Evolutionary conservation across 176 grass and related monocot species (phyloP).

Genomic region (Puya raimondii): DNA sequence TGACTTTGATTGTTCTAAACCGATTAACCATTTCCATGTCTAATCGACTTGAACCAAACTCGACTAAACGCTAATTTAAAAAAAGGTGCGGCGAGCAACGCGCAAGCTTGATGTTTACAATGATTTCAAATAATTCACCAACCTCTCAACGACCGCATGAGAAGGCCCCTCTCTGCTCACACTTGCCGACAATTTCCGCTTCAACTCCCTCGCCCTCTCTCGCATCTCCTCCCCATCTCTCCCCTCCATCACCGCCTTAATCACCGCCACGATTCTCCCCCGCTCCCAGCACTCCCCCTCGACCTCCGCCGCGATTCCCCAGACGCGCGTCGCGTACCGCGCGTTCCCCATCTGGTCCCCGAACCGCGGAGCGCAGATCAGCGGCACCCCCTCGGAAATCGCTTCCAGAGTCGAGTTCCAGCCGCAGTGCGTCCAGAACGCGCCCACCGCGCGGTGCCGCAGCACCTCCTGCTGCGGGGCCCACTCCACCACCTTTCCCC

Average conservation of each 20-base stretch:
- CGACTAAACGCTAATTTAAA: too few species aligned
- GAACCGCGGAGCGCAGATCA: constrained; percentile 46
- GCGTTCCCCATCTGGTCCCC: constrained; percentile 50
- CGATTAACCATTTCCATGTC: too few species aligned
- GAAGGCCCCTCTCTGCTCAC: constrained; percentile 22
- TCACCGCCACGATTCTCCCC: constrained; percentile 11
- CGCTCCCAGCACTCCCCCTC: constrained; percentile 19
- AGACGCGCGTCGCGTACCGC: constrained; percentile 41
- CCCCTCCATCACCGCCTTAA: constrained; percentile 18
- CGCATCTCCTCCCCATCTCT: constrained; percentile 19
- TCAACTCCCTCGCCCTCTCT: constrained; percentile 20
- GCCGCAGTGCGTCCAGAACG: constrained; percentile 46
- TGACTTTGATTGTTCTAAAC: too few species aligned
- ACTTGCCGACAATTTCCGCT: constrained; percentile 25
- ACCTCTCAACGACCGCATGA: constrained; percentile 9
- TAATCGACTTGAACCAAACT: too few species aligned
- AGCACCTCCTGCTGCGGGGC: constrained; percentile 55
- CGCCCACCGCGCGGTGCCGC: constrained; percentile 33
- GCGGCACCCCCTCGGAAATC: constrained; percentile 36
- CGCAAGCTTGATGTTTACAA: background rate
- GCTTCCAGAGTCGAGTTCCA: constrained; percentile 59
- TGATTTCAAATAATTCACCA: constrained; percentile 13
- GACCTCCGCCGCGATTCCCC: constrained; percentile 32
- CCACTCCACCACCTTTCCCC: constrained; percentile 32
- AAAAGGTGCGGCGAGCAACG: too few species aligned